phyloP scores from a whole-genome alignment of 305 asterid species.

The Rubia peregrina region DNA sequence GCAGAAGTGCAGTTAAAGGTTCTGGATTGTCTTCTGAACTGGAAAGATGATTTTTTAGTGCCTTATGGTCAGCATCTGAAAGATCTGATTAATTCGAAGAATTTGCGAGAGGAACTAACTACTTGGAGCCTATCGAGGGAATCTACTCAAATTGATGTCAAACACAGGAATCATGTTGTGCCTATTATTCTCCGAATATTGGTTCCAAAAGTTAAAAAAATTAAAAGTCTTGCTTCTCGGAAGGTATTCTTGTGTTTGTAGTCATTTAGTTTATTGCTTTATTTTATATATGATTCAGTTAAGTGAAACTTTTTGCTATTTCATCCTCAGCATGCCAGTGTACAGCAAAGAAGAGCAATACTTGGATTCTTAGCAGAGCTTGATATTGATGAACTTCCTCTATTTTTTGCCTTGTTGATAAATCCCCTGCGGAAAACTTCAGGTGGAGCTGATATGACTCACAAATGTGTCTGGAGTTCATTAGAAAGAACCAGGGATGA shows the following conservation, averaged over 20 bases:
- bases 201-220: slow-evolving; percentile 74
- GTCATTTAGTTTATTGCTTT: slow-evolving; percentile 2
- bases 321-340: slow-evolving; percentile 59
- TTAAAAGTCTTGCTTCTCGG: slow-evolving; percentile 64
- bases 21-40: slow-evolving; percentile 86
- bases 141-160: slow-evolving; percentile 48
- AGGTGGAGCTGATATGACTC: slow-evolving; percentile 33
- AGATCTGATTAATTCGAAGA: slow-evolving; percentile 55
- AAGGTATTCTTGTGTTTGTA: slow-evolving; percentile 46
- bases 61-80: slow-evolving; percentile 70
- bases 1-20: slow-evolving; percentile 75
- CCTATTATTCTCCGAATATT: slow-evolving; percentile 72
- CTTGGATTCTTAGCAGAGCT: slow-evolving; percentile 83
- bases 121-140: slow-evolving; percentile 80
- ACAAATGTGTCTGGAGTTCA: slow-evolving; percentile 26
- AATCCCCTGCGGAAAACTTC: slow-evolving; percentile 50
- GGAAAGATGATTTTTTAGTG: slow-evolving; percentile 77
- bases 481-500: slow-evolving; percentile 31
- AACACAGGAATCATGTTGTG: slow-evolving; percentile 61
- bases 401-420: slow-evolving; percentile 67
- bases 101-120: slow-evolving; percentile 80
- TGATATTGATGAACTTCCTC: slow-evolving; percentile 78
- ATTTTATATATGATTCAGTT: background rate
- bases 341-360: slow-evolving; percentile 71
- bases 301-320: slow-evolving; percentile 8